Evolutionary conservation across 768 basidiomycete species (phyloP), one percentile per base, ranked within the genome.

Genomic region (Calocybe indica): DNA sequence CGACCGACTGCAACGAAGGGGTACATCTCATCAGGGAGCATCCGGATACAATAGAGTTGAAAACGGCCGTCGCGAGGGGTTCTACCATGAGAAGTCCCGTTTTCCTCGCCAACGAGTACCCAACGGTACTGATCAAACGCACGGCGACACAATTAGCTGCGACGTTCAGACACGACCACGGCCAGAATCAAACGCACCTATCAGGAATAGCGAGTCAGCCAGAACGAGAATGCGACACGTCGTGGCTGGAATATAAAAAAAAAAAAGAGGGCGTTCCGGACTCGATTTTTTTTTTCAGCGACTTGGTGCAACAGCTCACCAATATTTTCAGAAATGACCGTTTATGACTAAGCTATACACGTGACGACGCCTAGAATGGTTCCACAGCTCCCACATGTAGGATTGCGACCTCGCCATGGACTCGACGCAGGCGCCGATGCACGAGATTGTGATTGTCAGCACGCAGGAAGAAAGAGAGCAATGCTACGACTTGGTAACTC

Each of bases 361-460:
- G 22, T 22, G 22, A 22, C 22, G 4, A 22, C 4, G 22, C 22
- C 22, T 22, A 22, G 22, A 22, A 22, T 22, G 22, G 22, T 22
- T 22, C 22, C 22, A 22, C 22, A 22, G 4, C 22, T 22, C 22
- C 22, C 22, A 22, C 1, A 2, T 22, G 22, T 22, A 22, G 22
- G 22, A 22, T 22, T 22, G 22, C 4, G 4, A 22, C 22, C 22
- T 22, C 22, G 22, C 22, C 36, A 35, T 43, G 15, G 15, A 45
- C 34, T 10, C 35, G 37, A 45, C 37, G 29, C 33, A 43, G 7
- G 14, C 50, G 12, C 77, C 79, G 7, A 50, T 65, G 11, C 79
- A 87, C 57, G 84, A 88, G 60, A 78, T 87, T 48, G 54, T 86
- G 52, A 50, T 74, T 42, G 65, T 74, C 6, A 68, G 55, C 40